Base-by-base conservation (phyloP, 1,284 basidiomycete genomes). In the Waitea zeae region DNA sequence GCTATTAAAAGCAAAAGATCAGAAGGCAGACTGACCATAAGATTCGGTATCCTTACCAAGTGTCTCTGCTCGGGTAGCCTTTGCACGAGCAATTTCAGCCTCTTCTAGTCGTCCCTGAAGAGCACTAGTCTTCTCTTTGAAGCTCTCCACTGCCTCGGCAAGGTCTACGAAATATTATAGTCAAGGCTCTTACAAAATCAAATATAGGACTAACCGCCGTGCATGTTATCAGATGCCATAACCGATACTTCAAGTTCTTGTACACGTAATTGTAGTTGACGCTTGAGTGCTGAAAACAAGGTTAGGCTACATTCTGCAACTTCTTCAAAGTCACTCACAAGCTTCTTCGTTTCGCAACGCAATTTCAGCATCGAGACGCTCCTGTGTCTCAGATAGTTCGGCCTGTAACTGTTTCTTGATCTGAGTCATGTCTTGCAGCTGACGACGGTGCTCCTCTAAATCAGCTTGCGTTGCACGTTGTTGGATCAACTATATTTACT, bases 201-300 rank as follows among this genome's bases (percentile, higher is more conserved):
- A n/a, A 18, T 13, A 34, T 28, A 28, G 15, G 13, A 41, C 55
- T 20, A 43, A 73, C 75, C 75, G 12, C 69, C 62, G 38, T 71
- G 65, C 32, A 73, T 64, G 1, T 70, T 67, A 3, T 70, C 58
- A 3, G 72, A 67, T 4, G 76, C 57, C 3, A 73, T 63, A 0
- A 64, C 61, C 2, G 67, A 59, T 36, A 80, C 62, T 43, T 82
- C 70, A 9, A 76, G 60, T 31, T 84, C 78, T 48, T 80, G 76
- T 19, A 78, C 48, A 36, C 64, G 62, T 31, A 60, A 57, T 41
- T 75, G 67, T 9, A 82, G 53, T 36, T 76, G 65, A 13, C 69
- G 64, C 44, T 70, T 74, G 11, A 66, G 54, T 41, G 60, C 77
- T 76, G 37, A 17, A n/a, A n/a, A n/a, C n/a, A n/a, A n/a, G n/a